Conservation (phyloP, 2,329 filamentous ascomycete genomes). For the Aulographum hederae region DNA sequence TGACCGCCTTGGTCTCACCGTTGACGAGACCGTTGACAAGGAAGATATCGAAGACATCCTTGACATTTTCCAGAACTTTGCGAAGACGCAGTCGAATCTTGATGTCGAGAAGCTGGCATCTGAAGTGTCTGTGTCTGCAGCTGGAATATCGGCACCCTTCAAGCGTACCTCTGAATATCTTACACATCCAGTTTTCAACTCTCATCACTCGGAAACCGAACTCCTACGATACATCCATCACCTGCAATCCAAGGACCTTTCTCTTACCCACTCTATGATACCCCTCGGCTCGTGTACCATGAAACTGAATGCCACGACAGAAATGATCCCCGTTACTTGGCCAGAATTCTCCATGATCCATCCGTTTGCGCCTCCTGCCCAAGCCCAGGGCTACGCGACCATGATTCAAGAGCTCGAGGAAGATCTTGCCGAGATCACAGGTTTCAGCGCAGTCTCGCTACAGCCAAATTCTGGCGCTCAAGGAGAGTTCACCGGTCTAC, state of each 20-base stretch:
- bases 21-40: constrained; percentile 54
- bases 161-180: constrained; percentile 59
- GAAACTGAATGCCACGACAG: constrained; percentile 88
- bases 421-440: constrained; percentile 68
- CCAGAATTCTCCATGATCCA: constrained; percentile 63
- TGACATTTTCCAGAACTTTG: constrained; percentile 32
- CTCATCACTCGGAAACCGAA: constrained; percentile 86
- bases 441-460: constrained; percentile 74
- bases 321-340: constrained; percentile 77
- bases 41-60: constrained; percentile 39
- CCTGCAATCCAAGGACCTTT: constrained; percentile 84
- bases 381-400: constrained; percentile 47
- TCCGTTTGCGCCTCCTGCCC: constrained; percentile 51
- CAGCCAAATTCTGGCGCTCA: constrained; percentile 95
- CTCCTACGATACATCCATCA: constrained; percentile 86
- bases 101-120: constrained; percentile 13
- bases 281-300: constrained; percentile 93
- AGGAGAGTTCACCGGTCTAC: constrained; percentile 81
- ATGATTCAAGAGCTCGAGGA: constrained; percentile 56
- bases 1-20: constrained; percentile 49
- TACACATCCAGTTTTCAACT: constrained; percentile 87
- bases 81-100: constrained; percentile 9
- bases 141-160: constrained; percentile 36
- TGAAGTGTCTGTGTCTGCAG: constrained; percentile 1
- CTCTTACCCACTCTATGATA: constrained; percentile 93